Conservation (phyloP, 2,329 filamentous ascomycete species). For the Xenoacremonium recifei region DNA sequence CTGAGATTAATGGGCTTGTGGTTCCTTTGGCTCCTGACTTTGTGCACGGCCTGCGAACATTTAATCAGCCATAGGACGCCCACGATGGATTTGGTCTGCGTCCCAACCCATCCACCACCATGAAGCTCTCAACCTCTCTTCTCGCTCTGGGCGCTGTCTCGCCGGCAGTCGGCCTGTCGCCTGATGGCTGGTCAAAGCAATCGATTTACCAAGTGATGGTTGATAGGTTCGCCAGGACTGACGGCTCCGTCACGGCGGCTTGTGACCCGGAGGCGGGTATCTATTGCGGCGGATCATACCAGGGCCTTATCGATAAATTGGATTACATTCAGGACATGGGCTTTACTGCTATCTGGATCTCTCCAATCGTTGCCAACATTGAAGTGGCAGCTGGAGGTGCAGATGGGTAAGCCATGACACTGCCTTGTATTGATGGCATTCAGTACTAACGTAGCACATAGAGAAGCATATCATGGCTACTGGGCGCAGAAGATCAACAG, state of each 20-base stretch:
- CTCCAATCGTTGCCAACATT: conserved; percentile 14
- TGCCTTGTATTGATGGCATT: neutral
- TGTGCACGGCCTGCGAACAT: too few species aligned
- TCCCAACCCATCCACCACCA: conserved; percentile 3
- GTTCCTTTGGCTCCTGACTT: too few species aligned
- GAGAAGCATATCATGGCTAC: conserved; percentile 15
- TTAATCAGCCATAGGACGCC: neutral
- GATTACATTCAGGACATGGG: conserved; percentile 17
- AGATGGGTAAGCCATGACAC: neutral
- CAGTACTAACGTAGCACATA: neutral
- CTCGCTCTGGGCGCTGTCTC: conserved; percentile 1
- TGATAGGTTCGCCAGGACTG: conserved; percentile 12
- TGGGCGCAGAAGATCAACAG: conserved; percentile 15
- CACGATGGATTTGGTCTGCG: too few species aligned
- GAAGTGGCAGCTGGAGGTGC: conserved; percentile 4
- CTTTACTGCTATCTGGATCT: conserved; percentile 16
- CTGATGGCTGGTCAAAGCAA: conserved; percentile 11
- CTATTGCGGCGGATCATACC: conserved; percentile 14
- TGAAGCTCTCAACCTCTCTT: conserved; percentile 6
- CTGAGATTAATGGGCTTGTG: too few species aligned
- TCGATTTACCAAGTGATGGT: conserved; percentile 15
- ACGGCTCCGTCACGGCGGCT: conserved; percentile 4
- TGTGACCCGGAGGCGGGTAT: conserved; percentile 8
- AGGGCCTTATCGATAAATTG: conserved; percentile 10
- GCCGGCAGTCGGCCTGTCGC: conserved; percentile 5